Conservation (phyloP, 768 basidiomycete species). For the Dendrothele bispora region DNA sequence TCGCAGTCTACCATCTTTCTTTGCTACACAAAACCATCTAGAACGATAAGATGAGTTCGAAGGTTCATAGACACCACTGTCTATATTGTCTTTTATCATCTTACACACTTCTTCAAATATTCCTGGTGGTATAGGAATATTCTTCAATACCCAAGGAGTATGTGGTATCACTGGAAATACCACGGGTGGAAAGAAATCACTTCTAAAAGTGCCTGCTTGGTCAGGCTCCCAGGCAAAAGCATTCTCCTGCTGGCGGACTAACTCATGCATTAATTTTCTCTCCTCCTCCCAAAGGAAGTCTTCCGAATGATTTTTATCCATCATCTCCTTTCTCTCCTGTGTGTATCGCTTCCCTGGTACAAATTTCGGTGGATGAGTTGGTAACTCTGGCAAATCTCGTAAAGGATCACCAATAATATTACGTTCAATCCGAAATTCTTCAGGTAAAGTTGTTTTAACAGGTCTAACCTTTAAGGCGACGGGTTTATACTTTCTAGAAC, state of each 20-base stretch:
- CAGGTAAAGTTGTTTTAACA: slow-evolving; percentile 10
- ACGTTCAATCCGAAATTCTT: slow-evolving; percentile 18
- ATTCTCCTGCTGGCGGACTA: slow-evolving; percentile 4
- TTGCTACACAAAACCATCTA: too few relatives aligned
- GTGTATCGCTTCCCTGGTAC: neutral
- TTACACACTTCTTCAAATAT: too few relatives aligned
- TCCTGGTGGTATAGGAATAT: too few relatives aligned
- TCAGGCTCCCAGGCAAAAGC: slow-evolving; percentile 26
- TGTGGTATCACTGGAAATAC: slow-evolving; percentile 17
- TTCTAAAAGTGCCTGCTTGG: slow-evolving; percentile 19
- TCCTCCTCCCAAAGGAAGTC: neutral
- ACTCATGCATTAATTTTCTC: neutral
- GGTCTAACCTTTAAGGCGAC: slow-evolving; percentile 18
- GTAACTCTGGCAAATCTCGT: slow-evolving; percentile 3
- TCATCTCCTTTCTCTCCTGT: neutral
- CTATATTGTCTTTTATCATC: too few relatives aligned
- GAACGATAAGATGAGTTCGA: slow-evolving; percentile 13
- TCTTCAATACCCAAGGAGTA: too few relatives aligned
- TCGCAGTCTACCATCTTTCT: too few relatives aligned
- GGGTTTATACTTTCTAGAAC: slow-evolving; percentile 24
- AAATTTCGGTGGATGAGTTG: slow-evolving; percentile 5
- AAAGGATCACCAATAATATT: slow-evolving; percentile 11
- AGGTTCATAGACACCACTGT: too few relatives aligned
- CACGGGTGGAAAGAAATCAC: slow-evolving; percentile 17
- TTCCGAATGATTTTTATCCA: neutral